Percentiles rank a stretch among this genome's conserved stretches.
Evolutionary conservation across 164 flowering plant genomes (phyloP).

Genomic region (Umbellularia californica): DNA sequence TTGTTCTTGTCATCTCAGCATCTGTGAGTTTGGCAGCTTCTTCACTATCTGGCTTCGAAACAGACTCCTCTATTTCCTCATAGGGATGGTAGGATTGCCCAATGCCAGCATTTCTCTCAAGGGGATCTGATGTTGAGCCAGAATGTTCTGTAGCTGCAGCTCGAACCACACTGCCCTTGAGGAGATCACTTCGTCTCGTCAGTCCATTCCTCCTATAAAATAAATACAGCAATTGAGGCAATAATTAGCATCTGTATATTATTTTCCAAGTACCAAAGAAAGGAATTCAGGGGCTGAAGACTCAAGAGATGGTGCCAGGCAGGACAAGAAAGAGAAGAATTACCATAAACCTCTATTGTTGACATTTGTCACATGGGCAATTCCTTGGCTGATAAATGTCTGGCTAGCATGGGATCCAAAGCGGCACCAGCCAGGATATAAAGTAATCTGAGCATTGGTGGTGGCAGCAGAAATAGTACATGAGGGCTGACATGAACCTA

Average conservation of each 20-base stretch:
- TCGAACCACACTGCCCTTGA: slow-evolving; percentile 15
- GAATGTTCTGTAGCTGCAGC: slow-evolving; percentile 26
- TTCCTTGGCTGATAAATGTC: slow-evolving; percentile 25
- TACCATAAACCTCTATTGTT: slow-evolving; percentile 32
- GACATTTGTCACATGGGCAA: slow-evolving; percentile 21
- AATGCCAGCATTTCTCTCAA: slow-evolving; percentile 30
- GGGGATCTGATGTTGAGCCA: slow-evolving; percentile 46
- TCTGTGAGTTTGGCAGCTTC: slow-evolving; percentile 53
- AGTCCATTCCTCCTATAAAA: slow-evolving; percentile 35
- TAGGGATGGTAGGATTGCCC: slow-evolving; percentile 62
- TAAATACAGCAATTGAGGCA: not conserved
- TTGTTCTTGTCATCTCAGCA: slow-evolving; percentile 60
- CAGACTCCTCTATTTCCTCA: slow-evolving; percentile 55
- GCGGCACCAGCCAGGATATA: slow-evolving; percentile 1
- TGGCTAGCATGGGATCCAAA: slow-evolving; percentile 6
- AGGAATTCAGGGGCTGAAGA: not conserved
- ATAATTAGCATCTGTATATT: not conserved
- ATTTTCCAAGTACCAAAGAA: not conserved
- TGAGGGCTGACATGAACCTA: not conserved
- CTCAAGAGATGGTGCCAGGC: not conserved
- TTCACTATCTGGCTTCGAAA: slow-evolving; percentile 3
- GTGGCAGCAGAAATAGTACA: slow-evolving; percentile 11
- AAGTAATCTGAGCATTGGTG: slow-evolving; percentile 4
- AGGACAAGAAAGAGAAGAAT: not conserved
- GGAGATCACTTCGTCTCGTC: slow-evolving; percentile 21